Base-by-base conservation (phyloP, 1,139 yeast genomes). In the Candida tropicalis region DNA sequence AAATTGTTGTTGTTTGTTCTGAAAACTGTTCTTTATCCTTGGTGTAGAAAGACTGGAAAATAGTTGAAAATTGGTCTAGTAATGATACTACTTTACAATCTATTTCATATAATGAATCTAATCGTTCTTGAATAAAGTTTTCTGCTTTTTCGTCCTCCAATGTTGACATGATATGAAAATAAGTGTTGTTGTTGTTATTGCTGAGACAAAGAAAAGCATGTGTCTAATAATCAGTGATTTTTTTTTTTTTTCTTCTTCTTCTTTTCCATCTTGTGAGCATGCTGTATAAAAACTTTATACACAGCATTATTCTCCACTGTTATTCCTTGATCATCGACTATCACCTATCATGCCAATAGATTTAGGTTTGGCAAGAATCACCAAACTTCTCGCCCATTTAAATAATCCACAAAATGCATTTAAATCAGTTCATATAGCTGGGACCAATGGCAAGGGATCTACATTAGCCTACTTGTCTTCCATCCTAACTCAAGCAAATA, bases 391-490 rank as follows among this genome's bases (percentile, higher is more conserved):
- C n/a, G 53, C 60, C 4, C 65, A 69, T 39, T 63, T 89, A 26
- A 89, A 89, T 0, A 77, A 80, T 54, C 97, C 96, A 0, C 96
- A 88, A 38, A 53, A 50, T 25, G 49, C 64, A 2, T 80, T 80
- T 59, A 78, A 79, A 49, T 80, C 90, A 1, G 67, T 91, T 5
- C 97, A 91, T 59, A 75, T 91, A 9, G 96, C 97, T 0, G 98
- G 98, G 0, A 91, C 97, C 4, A 91, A 91, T 58, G 98, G 98
- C 0, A 91, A 91, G 58, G 98, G 98, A 0, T 88, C 96, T 0
- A 88, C 90, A 0, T 81, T 95, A 46, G 82, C 96, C 0, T 89
- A 88, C 58, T 51, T 90, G 7, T 74, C 90, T 3, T 78, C 89
- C 18, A 72, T 85, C 7, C 64, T 88, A 15, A 67, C 79, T 6